phyloP scores from a whole-genome alignment of 1,284 basidiomycete genomes.

The Peniophora sp. region DNA sequence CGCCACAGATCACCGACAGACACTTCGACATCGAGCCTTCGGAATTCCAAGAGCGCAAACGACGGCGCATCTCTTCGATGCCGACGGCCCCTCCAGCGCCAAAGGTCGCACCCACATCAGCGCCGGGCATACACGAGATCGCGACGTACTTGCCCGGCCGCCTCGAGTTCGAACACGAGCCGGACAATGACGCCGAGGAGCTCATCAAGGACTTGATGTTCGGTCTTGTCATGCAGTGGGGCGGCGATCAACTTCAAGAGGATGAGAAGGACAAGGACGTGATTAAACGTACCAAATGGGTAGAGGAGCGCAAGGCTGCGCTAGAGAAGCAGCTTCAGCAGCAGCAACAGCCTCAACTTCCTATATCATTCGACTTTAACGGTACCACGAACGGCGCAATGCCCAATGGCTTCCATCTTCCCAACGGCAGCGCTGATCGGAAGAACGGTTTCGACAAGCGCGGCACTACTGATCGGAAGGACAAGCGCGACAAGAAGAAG shows the following conservation, averaged over 20 bases:
- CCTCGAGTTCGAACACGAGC: constrained; percentile 94
- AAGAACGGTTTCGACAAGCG: constrained; percentile 11
- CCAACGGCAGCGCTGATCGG: constrained; percentile 27
- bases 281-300: constrained; percentile 56
- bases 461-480: constrained; percentile 15
- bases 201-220: constrained; percentile 96
- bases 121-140: constrained; percentile 92
- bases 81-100: constrained; percentile 44
- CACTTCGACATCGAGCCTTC: constrained; percentile 71
- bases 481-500: constrained; percentile 13
- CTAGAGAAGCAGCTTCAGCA: constrained; percentile 17
- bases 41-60: constrained; percentile 83
- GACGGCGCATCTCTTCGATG: constrained; percentile 73
- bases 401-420: constrained; percentile 18
- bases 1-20: constrained; percentile 51
- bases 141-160: constrained; percentile 92
- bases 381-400: constrained; percentile 34
- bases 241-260: constrained; percentile 76
- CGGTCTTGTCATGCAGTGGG: constrained; percentile 78
- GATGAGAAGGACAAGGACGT: constrained; percentile 69
- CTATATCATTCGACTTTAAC: constrained; percentile 26
- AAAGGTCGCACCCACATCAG: constrained; percentile 82
- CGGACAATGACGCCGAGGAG: constrained; percentile 95
- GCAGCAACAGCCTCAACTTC: neutral
- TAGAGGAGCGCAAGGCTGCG: constrained; percentile 48